phyloP scores from a whole-genome alignment of 768 basidiomycete species.

The Russula earlei region DNA sequence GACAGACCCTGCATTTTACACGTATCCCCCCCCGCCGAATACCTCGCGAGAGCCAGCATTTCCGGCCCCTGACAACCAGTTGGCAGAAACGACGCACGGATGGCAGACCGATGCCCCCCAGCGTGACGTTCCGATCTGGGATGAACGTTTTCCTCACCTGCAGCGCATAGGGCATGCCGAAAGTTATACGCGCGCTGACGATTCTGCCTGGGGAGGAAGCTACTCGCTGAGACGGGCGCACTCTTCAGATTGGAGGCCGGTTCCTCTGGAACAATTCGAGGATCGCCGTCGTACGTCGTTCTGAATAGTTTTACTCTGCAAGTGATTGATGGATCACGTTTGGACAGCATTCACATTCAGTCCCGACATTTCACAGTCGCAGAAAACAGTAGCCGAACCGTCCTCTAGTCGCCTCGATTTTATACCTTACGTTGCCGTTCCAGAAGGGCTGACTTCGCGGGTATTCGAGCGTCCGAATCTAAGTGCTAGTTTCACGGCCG shows the following conservation, averaged over 20 bases:
- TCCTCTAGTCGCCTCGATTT: slow-evolving; percentile 10
- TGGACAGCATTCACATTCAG: background rate
- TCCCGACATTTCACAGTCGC: slow-evolving; percentile 1
- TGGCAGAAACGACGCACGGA: background rate
- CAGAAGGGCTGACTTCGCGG: background rate
- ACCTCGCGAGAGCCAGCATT: background rate
- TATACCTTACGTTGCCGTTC: slow-evolving; percentile 7
- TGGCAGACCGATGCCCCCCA: slow-evolving; percentile 6
- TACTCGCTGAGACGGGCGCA: background rate
- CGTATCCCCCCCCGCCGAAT: slow-evolving; percentile 19
- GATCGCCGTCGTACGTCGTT: slow-evolving; percentile 1
- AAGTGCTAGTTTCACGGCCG: background rate
- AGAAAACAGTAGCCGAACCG: slow-evolving; percentile 9
- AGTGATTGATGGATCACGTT: background rate
- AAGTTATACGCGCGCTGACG: slow-evolving; percentile 19
- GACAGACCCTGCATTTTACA: slow-evolving; percentile 24
- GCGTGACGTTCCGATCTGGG: slow-evolving; percentile 3
- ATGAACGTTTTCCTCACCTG: slow-evolving; percentile 1
- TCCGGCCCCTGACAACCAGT: background rate
- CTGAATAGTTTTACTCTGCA: background rate
- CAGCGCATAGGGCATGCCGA: slow-evolving; percentile 17
- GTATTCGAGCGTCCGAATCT: background rate
- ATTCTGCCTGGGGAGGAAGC: background rate
- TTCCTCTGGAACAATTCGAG: background rate
- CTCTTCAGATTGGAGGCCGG: slow-evolving; percentile 9